phyloP scores from a whole-genome alignment of 257 asterid genomes.

The Prunella vulgaris region DNA sequence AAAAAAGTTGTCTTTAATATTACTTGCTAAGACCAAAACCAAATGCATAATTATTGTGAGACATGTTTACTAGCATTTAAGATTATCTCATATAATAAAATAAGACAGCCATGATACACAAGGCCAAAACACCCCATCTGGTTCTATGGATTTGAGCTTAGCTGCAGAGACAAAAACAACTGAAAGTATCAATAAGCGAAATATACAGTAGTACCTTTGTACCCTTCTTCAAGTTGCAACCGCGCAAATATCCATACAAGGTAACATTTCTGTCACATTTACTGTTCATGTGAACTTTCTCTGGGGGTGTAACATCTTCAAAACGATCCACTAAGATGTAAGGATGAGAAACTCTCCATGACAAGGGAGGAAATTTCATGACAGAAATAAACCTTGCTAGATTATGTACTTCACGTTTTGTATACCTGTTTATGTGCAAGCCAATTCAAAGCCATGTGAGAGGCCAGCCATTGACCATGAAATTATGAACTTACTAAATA shows the following conservation, averaged over 20 bases:
- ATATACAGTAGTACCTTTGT: constrained; percentile 51
- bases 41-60: background rate
- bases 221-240: constrained; percentile 91
- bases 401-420: constrained; percentile 89
- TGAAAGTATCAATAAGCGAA: background rate
- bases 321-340: constrained; percentile 87
- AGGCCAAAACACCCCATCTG: constrained; percentile 5
- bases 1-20: background rate
- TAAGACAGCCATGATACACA: constrained; percentile 4
- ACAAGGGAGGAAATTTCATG: constrained; percentile 91
- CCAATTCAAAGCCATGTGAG: constrained; percentile 17
- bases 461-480: background rate
- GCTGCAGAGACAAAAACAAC: background rate
- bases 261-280: constrained; percentile 87
- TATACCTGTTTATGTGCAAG: constrained; percentile 53
- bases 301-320: constrained; percentile 94
- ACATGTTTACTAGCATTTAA: background rate
- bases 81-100: background rate
- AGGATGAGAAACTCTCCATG: constrained; percentile 97
- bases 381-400: constrained; percentile 95
- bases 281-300: constrained; percentile 57
- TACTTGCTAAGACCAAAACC: background rate
- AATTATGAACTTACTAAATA: constrained; percentile 6
- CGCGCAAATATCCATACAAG: constrained; percentile 90
- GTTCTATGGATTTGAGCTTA: background rate